These are phyloP conservation scores for Schwanniomyces polymorphus DNA, from an alignment of 805 yeast species.

Conservation along the genomic window DNA sequence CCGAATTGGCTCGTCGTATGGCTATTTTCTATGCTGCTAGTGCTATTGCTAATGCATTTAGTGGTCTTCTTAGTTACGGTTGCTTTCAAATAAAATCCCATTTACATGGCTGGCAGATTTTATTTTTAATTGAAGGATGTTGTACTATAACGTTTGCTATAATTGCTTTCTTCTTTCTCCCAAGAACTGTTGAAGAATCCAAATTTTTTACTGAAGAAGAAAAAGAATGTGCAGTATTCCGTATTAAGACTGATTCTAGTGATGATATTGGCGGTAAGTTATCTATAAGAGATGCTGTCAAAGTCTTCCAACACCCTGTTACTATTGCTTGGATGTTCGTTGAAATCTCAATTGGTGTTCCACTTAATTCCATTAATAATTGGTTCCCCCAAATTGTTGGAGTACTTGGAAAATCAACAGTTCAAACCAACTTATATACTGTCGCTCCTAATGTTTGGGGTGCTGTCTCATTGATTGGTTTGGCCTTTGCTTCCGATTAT, in stretches of 20 bases:
- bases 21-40: conserved; percentile 38
- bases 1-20: conserved; percentile 35
- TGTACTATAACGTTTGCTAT: conserved; percentile 36
- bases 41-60: conserved; percentile 34
- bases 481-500: conserved; percentile 43
- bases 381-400: conserved; percentile 50
- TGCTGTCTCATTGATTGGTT: conserved; percentile 37
- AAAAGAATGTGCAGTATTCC: conserved; percentile 32
- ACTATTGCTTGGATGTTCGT: conserved; percentile 44
- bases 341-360: conserved; percentile 49
- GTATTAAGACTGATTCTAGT: conserved; percentile 47
- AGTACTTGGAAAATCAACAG: conserved; percentile 38
- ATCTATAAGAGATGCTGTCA: conserved; percentile 39
- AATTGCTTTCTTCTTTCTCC: conserved; percentile 32
- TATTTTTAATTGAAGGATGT: conserved; percentile 47
- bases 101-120: conserved; percentile 48
- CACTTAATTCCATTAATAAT: conserved; percentile 46
- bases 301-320: conserved; percentile 46
- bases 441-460: conserved; percentile 53
- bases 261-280: conserved; percentile 35
- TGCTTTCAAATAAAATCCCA: conserved; percentile 37
- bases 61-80: conserved; percentile 34
- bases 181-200: conserved; percentile 35
- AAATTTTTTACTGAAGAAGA: conserved; percentile 41
- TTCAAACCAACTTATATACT: conserved; percentile 40